Evolutionary conservation across 331 rosid species (phyloP).

Genomic region (Erythrophleum ivorense): DNA sequence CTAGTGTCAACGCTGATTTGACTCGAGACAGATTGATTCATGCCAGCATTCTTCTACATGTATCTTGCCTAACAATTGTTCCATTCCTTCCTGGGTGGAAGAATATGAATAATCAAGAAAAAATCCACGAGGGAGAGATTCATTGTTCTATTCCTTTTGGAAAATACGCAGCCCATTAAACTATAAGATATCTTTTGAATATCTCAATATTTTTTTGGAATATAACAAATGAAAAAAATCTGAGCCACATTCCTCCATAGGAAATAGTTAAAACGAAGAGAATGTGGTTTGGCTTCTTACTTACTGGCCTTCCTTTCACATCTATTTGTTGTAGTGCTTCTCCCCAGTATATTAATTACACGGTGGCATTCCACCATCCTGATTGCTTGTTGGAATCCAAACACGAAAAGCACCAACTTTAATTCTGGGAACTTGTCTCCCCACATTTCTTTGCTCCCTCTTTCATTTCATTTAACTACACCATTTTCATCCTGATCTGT

Average conservation of each 20-base stretch:
- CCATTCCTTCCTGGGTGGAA: slow-evolving; percentile 27
- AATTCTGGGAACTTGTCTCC: slow-evolving; percentile 36
- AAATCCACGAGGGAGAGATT: background rate
- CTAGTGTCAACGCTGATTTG: slow-evolving; percentile 33
- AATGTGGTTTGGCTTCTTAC: too few species aligned
- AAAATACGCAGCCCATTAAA: background rate
- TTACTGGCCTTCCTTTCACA: background rate
- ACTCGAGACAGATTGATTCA: slow-evolving; percentile 29
- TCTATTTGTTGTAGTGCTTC: slow-evolving; percentile 39
- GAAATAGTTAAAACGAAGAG: background rate
- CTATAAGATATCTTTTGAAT: background rate
- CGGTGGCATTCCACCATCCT: slow-evolving; percentile 73
- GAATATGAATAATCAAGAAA: slow-evolving; percentile 18
- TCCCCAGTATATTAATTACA: slow-evolving; percentile 29
- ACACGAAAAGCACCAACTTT: slow-evolving; percentile 77
- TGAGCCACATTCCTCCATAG: background rate
- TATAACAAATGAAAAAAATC: background rate
- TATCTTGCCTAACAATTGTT: background rate
- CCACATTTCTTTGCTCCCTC: slow-evolving; percentile 37
- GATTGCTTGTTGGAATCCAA: slow-evolving; percentile 71
- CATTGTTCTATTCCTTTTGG: background rate
- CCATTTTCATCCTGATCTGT: background rate
- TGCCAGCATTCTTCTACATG: slow-evolving; percentile 30
- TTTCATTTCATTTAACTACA: background rate
- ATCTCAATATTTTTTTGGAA: too few species aligned